Conservation (phyloP, 139 green algal genomes). For the Chara braunii region DNA sequence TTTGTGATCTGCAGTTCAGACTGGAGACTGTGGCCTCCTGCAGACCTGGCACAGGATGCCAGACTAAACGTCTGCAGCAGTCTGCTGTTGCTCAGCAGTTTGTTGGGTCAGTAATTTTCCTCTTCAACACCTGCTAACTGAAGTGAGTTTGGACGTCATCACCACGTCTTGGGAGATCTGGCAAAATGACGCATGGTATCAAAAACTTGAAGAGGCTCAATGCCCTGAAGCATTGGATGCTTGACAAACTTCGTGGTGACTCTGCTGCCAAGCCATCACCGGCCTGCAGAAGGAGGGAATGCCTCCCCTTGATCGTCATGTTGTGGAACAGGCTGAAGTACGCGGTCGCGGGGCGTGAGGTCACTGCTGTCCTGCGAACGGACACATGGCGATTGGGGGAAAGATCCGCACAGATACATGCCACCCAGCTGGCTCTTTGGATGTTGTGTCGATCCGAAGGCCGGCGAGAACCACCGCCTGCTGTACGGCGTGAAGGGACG, state of each 20-base stretch:
- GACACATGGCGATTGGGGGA: constrained; percentile 88
- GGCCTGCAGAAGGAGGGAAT: constrained; percentile 89
- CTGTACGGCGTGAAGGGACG: constrained; percentile 93
- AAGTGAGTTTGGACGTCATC: no score
- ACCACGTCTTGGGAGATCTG: no score
- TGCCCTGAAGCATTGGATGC: constrained; percentile 95
- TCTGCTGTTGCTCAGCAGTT: no score
- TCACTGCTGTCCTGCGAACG: constrained; percentile 88
- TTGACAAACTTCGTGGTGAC: constrained; percentile 95
- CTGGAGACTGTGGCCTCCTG: no score
- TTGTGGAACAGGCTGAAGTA: constrained; percentile 98
- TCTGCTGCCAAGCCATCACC: constrained; percentile 90
- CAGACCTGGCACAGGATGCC: no score
- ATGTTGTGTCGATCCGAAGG: constrained; percentile 94
- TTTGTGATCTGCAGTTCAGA: no score
- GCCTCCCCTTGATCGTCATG: constrained; percentile 87
- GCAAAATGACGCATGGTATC: no score
- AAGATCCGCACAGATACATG: constrained; percentile 90
- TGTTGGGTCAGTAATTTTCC: no score
- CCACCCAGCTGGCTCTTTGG: constrained; percentile 94
- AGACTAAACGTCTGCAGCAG: no score
- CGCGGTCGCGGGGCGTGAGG: constrained; percentile 86
- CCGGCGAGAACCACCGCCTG: constrained; percentile 69
- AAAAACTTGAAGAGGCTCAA: constrained; percentile 97
- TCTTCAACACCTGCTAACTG: no score